A percentile compares a stretch with the other conserved stretches of the same genome.
Evolutionary conservation across 306 rosid species (phyloP).

Genomic region (Psophocarpus tetragonolobus): DNA sequence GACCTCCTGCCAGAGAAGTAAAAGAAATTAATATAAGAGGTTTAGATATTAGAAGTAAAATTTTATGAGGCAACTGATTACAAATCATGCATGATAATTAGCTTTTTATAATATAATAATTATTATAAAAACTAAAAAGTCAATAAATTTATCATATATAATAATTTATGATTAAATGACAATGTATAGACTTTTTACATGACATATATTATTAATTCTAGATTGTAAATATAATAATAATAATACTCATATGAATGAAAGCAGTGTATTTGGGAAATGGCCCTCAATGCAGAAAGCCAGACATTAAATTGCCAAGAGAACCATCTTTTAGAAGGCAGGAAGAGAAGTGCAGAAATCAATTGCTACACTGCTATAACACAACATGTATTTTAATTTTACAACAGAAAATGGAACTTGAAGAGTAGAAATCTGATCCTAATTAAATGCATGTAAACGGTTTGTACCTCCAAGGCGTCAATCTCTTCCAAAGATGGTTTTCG

Average conservation of each 20-base stretch:
- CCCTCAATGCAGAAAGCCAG: not conserved
- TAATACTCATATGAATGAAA: not conserved
- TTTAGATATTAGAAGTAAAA: not conserved
- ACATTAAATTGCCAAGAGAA: not conserved
- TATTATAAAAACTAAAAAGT: not conserved
- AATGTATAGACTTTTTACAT: not conserved
- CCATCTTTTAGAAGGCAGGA: not conserved
- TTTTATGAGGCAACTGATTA: not conserved
- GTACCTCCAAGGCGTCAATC: constrained; percentile 97
- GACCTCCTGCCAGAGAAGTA: constrained; percentile 69
- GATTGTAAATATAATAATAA: not conserved
- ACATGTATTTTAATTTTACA: not conserved
- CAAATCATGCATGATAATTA: not conserved
- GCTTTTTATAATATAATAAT: not conserved
- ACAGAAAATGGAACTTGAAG: constrained; percentile 25
- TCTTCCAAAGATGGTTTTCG: constrained; percentile 85
- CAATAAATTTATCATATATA: not conserved
- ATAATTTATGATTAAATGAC: not conserved
- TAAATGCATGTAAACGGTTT: constrained; percentile 24
- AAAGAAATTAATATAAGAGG: not conserved
- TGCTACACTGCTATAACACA: not conserved
- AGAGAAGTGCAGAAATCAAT: not conserved
- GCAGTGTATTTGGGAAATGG: not conserved
- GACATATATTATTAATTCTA: not conserved
- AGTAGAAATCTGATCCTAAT: constrained; percentile 9